Conservation (phyloP, 1,284 basidiomycete genomes). For the Rhodotorula sp. region DNA sequence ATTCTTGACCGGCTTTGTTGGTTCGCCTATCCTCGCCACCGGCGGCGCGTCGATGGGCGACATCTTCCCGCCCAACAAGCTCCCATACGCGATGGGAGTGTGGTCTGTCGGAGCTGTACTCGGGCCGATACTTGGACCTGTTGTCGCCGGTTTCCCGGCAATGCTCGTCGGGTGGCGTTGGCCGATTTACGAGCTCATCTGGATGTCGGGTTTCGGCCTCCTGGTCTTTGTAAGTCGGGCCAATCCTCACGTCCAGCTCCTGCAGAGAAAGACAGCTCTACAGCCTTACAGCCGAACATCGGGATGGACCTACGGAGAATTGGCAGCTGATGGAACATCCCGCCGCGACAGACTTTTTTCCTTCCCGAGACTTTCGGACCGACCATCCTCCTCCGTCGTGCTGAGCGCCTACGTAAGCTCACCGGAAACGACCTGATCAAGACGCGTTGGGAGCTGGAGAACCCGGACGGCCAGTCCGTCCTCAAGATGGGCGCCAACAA, state of each 20-base stretch:
- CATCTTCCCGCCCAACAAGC: constrained; percentile 32
- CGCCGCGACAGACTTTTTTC: constrained; percentile 33
- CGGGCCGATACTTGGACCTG: constrained; percentile 25
- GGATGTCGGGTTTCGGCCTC: constrained; percentile 40
- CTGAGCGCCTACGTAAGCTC: constrained; percentile 48
- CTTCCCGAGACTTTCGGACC: constrained; percentile 49
- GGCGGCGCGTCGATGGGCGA: constrained; percentile 46
- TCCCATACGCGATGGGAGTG: constrained; percentile 20
- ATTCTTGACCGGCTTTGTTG: constrained; percentile 45
- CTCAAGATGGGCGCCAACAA: constrained; percentile 41
- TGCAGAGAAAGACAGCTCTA: constrained; percentile 3
- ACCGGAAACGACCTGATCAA: constrained; percentile 50
- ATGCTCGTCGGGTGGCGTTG: constrained; percentile 47
- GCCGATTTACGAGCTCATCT: constrained; percentile 45
- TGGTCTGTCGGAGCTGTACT: constrained; percentile 25
- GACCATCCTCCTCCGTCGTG: constrained; percentile 50
- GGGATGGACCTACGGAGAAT: no score
- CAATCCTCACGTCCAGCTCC: constrained; percentile 36
- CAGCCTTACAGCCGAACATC: neutral
- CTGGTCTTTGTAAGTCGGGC: constrained; percentile 31
- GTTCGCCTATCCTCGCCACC: constrained; percentile 45
- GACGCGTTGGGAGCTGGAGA: constrained; percentile 48
- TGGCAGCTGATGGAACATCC: no score
- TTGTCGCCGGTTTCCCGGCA: constrained; percentile 42
- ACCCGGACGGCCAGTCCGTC: constrained; percentile 20